A percentile compares a stretch with the other conserved stretches of the same genome.
phyloP scores from a whole-genome alignment of 768 basidiomycete species.

The Kwoniella bestiolae region DNA sequence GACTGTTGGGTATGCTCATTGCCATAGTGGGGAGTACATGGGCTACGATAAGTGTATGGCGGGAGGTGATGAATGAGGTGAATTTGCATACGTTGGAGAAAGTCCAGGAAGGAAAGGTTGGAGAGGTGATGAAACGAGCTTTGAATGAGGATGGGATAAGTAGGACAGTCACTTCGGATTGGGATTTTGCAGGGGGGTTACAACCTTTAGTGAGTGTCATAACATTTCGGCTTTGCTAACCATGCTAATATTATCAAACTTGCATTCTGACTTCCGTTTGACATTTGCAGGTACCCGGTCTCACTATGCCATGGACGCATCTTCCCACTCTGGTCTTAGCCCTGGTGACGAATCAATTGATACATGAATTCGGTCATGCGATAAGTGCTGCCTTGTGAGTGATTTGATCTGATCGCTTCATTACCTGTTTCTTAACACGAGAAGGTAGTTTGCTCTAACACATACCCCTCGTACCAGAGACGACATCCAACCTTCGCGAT shows the following conservation, averaged over 20 bases:
- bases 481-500: constrained; percentile 66
- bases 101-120: neutral
- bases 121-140: constrained; percentile 12
- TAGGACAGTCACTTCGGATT: too few species aligned
- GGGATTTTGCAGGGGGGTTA: constrained; percentile 26
- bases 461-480: constrained; percentile 64
- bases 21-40: constrained; percentile 25
- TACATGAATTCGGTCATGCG: constrained; percentile 82
- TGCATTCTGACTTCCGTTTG: too few species aligned
- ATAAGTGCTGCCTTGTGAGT: constrained; percentile 74
- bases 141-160: neutral
- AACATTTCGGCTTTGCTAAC: too few species aligned
- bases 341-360: constrained; percentile 68
- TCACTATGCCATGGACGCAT: constrained; percentile 77
- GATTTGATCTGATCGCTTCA: constrained; percentile 5
- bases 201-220: constrained; percentile 47
- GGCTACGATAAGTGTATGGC: constrained; percentile 40
- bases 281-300: constrained; percentile 80
- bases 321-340: constrained; percentile 69
- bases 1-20: constrained; percentile 23
- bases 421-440: neutral
- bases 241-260: too few species aligned
- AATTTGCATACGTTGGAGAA: constrained; percentile 31
- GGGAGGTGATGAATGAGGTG: constrained; percentile 39
- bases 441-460: neutral